These are phyloP conservation scores for Ramaria sp. DNA, from an alignment of 768 basidiomycete genomes.

Conservation along the genomic window DNA sequence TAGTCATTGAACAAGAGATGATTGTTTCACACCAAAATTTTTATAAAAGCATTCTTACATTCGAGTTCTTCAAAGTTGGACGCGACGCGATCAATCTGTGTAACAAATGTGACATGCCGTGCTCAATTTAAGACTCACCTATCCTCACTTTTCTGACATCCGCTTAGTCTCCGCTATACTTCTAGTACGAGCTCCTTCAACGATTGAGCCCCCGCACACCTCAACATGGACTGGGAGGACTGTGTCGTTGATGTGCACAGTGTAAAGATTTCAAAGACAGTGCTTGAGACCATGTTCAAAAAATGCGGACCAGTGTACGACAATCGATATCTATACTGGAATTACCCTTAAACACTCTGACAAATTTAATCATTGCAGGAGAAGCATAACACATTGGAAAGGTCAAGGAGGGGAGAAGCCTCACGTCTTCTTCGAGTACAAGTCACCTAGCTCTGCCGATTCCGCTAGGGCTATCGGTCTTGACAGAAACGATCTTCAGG, in stretches of 20 bases:
- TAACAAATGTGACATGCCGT: neutral
- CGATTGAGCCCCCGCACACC: neutral
- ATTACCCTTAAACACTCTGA: neutral
- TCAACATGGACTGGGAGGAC: constrained; percentile 1
- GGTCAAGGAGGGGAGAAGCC: constrained; percentile 7
- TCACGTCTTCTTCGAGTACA: constrained; percentile 8
- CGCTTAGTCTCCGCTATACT: neutral
- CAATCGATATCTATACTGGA: neutral
- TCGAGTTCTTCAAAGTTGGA: no score
- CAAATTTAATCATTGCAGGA: neutral
- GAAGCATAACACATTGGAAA: constrained; percentile 6
- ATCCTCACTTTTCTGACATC: neutral
- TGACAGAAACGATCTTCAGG: constrained; percentile 5
- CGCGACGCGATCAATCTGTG: neutral
- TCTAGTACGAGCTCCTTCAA: neutral
- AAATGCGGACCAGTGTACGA: constrained; percentile 9
- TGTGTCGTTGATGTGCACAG: constrained; percentile 9
- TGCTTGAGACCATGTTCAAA: constrained; percentile 4
- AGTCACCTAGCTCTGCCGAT: neutral
- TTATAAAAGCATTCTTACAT: no score
- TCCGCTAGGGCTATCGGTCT: neutral
- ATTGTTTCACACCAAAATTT: no score
- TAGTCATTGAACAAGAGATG: no score
- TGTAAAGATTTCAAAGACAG: neutral
- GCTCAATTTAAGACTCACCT: neutral